These are phyloP conservation scores for Echites panduratus DNA, from an alignment of 257 asterid genomes.

Conservation along the genomic window DNA sequence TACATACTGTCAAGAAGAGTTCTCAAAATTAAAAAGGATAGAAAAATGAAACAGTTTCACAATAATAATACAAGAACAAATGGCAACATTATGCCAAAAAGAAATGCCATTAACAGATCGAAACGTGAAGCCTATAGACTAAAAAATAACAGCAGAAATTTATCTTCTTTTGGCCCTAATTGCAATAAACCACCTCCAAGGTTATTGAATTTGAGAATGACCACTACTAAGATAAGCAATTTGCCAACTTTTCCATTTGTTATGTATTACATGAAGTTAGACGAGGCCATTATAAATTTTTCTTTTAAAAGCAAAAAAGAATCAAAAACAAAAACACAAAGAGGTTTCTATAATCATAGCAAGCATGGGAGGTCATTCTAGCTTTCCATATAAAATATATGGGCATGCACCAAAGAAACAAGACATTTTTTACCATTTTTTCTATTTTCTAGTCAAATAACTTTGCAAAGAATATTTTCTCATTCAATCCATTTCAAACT, in stretches of 20 bases:
- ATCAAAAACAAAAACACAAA: neutral
- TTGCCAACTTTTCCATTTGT: neutral
- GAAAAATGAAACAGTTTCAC: neutral
- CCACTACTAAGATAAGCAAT: neutral
- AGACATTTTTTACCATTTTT: neutral
- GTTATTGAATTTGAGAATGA: neutral
- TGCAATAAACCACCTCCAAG: neutral
- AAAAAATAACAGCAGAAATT: neutral
- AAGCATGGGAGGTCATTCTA: neutral
- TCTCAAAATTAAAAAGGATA: conserved; percentile 6
- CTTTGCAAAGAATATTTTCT: neutral
- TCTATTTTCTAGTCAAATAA: neutral
- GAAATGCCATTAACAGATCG: neutral
- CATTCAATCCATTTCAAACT: too few species aligned
- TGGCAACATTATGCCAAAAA: neutral
- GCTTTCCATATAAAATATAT: neutral
- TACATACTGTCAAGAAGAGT: conserved; percentile 51
- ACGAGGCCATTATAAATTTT: neutral
- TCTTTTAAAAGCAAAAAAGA: neutral
- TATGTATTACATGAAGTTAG: neutral
- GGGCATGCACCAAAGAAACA: neutral
- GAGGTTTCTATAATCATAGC: neutral
- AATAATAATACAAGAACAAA: neutral
- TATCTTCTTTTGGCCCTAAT: neutral
- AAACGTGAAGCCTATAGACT: neutral